Evolutionary conservation across 1,284 basidiomycete species (phyloP).

Genomic region (Gomphus sp.): DNA sequence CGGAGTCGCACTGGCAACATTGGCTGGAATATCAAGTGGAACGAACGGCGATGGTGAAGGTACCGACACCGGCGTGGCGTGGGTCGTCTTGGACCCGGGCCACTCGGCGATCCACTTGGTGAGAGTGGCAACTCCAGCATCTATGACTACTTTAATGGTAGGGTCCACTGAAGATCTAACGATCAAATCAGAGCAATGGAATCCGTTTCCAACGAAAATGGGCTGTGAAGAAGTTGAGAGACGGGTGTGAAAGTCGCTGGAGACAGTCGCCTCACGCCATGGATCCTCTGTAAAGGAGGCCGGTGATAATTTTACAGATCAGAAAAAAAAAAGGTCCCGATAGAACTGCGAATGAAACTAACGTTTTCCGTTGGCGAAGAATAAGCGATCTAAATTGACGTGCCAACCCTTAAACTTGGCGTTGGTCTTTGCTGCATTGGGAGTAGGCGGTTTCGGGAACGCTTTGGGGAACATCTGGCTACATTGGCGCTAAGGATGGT

Average conservation of each 20-base stretch:
- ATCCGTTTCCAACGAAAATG: conserved; percentile 49
- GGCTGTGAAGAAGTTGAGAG: conserved; percentile 43
- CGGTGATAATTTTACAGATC: background rate
- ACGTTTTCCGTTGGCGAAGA: conserved; percentile 64
- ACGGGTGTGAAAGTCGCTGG: conserved; percentile 41
- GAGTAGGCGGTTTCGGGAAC: conserved; percentile 32
- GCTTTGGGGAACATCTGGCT: conserved; percentile 47
- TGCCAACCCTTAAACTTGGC: conserved; percentile 51
- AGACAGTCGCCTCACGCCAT: conserved; percentile 63
- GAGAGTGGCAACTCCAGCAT: conserved; percentile 32
- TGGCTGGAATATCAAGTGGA: conserved; percentile 4
- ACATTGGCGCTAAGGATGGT: conserved; percentile 45
- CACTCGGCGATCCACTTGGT: conserved; percentile 44
- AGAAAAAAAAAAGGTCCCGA: background rate
- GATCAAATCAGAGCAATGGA: conserved; percentile 56
- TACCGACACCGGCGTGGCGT: background rate
- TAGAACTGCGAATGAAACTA: conserved; percentile 18
- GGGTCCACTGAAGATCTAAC: conserved; percentile 32
- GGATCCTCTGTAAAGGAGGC: conserved; percentile 42
- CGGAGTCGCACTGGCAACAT: conserved; percentile 4
- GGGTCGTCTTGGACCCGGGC: conserved; percentile 11
- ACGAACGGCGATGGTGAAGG: background rate
- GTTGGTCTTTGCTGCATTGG: conserved; percentile 36
- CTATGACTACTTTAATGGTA: conserved; percentile 46
- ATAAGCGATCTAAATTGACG: conserved; percentile 44